Evolutionary conservation across 345 rosid genomes (phyloP).

Genomic region (Pugionium dolabratum): DNA sequence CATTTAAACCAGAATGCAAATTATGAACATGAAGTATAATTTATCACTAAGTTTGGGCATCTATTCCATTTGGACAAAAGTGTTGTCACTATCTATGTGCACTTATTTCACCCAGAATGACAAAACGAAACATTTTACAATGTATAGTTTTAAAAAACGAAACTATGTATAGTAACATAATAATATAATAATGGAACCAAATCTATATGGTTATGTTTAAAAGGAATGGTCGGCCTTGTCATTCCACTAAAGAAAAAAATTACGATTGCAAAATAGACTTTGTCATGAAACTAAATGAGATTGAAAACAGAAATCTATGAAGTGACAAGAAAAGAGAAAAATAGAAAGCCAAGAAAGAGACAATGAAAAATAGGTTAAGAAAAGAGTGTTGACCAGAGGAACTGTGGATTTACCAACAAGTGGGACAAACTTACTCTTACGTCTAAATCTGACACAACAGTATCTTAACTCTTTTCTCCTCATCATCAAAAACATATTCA

Average conservation of each 20-base stretch:
- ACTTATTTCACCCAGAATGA: neutral
- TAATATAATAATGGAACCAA: constrained; percentile 23
- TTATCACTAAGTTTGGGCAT: constrained; percentile 10
- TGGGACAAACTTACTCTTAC: constrained; percentile 43
- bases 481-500: constrained; percentile 30
- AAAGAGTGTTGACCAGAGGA: constrained; percentile 38
- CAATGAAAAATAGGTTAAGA: constrained; percentile 29
- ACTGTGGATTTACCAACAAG: constrained; percentile 46
- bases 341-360: constrained; percentile 37
- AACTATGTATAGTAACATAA: constrained; percentile 14
- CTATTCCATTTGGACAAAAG: neutral
- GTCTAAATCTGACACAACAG: constrained; percentile 43
- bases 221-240: constrained; percentile 19
- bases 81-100: constrained; percentile 7
- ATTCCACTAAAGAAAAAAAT: constrained; percentile 16
- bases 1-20: neutral
- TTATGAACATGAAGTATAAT: neutral
- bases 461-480: constrained; percentile 37
- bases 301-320: constrained; percentile 36
- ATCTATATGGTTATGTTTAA: constrained; percentile 25
- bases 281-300: constrained; percentile 20
- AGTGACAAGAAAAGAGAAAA: constrained; percentile 36
- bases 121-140: constrained; percentile 9
- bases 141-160: neutral
- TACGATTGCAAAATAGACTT: constrained; percentile 24